Evolutionary conservation across 768 basidiomycete genomes (phyloP).

Genomic region (Suillus weaverae): DNA sequence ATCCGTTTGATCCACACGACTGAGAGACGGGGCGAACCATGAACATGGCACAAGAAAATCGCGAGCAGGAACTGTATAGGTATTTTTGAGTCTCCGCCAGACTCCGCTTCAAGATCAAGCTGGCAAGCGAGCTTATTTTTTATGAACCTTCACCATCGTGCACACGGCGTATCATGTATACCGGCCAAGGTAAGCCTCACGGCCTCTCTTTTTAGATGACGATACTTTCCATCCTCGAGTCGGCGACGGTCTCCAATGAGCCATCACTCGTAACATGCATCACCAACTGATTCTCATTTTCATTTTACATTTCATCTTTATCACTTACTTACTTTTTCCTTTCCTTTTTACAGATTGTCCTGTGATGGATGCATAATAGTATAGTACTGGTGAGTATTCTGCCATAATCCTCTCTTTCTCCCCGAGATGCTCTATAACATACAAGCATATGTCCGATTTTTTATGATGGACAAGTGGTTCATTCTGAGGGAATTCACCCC

Average conservation of each 20-base stretch:
- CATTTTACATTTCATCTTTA: conserved; percentile 9
- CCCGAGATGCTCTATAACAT: conserved; percentile 52
- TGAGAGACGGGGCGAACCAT: conserved; percentile 5
- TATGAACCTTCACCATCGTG: not conserved
- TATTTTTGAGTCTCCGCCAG: conserved; percentile 7
- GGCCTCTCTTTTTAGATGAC: conserved; percentile 41
- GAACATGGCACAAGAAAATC: not conserved
- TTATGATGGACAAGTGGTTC: conserved; percentile 55
- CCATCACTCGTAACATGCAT: conserved; percentile 79
- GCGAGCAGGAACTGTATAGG: conserved; percentile 43
- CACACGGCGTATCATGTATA: not conserved
- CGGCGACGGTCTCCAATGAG: conserved; percentile 69
- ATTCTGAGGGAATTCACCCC: conserved; percentile 43
- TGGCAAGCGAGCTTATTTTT: not conserved
- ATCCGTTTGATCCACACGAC: conserved; percentile 10
- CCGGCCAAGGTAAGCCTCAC: conserved; percentile 32
- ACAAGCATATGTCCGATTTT: conserved; percentile 79
- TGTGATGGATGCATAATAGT: not conserved
- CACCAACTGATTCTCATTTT: conserved; percentile 44
- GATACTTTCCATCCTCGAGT: conserved; percentile 73
- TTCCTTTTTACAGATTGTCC: not conserved
- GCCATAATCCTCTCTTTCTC: conserved; percentile 2
- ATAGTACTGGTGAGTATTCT: not conserved
- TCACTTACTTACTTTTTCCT: conserved; percentile 5
- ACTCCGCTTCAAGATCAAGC: not conserved